Conservation (phyloP, 23 red algal genomes). For the Cyanidium caldarium region DNA sequence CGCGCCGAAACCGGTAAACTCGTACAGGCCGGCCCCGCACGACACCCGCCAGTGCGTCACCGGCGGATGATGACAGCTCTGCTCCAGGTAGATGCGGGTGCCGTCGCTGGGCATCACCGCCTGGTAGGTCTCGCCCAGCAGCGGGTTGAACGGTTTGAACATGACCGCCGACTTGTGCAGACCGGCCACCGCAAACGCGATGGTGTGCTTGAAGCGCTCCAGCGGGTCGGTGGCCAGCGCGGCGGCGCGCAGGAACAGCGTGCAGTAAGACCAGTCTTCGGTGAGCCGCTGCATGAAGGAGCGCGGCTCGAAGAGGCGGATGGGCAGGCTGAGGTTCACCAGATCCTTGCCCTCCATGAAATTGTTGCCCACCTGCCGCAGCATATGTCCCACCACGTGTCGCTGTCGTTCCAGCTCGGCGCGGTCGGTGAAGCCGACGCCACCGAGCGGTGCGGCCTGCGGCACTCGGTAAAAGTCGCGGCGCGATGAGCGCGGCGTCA, state of each 20-base stretch:
- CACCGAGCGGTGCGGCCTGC: background rate
- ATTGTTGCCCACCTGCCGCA: background rate
- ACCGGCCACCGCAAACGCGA: constrained; percentile 62
- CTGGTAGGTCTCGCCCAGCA: constrained; percentile 57
- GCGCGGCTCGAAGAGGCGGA: constrained; percentile 40
- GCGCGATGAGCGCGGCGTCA: too few species aligned
- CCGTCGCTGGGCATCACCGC: constrained; percentile 12
- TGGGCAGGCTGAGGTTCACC: constrained; percentile 26
- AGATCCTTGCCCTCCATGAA: constrained; percentile 20
- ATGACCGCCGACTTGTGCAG: constrained; percentile 43
- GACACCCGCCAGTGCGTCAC: constrained; percentile 29
- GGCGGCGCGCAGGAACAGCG: constrained; percentile 26
- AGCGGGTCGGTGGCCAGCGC: constrained; percentile 20
- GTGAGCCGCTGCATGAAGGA: constrained; percentile 31
- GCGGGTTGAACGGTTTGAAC: constrained; percentile 71
- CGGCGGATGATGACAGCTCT: constrained; percentile 51
- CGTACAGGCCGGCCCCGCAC: constrained; percentile 6
- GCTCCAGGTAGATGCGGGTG: constrained; percentile 18
- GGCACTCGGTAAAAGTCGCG: background rate
- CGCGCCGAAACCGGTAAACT: constrained; percentile 21
- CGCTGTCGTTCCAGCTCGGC: constrained; percentile 1
- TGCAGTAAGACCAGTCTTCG: constrained; percentile 49
- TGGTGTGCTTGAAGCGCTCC: constrained; percentile 20
- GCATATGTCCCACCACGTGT: background rate
- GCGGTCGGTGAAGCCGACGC: background rate